These are phyloP conservation scores for Schizopora paradoxa DNA, from an alignment of 1,284 basidiomycete species.

Conservation along the genomic window DNA sequence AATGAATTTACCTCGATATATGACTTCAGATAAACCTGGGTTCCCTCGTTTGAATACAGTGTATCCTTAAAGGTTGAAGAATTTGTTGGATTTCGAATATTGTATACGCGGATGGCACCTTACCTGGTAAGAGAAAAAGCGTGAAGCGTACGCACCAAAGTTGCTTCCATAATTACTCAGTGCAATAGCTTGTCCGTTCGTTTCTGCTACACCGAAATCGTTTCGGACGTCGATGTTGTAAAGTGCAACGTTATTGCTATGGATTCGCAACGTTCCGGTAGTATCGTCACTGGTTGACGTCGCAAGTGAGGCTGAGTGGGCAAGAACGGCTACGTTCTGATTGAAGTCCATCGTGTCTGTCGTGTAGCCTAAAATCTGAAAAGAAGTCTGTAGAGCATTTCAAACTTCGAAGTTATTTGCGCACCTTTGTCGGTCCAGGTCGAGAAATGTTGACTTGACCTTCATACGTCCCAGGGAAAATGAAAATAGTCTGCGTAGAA, in stretches of 20 bases:
- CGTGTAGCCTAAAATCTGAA: slow-evolving; percentile 30
- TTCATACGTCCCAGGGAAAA: slow-evolving; percentile 28
- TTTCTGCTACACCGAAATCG: slow-evolving; percentile 21
- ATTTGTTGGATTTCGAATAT: not conserved
- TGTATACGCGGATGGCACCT: not conserved
- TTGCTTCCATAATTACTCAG: slow-evolving; percentile 26
- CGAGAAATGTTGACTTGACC: slow-evolving; percentile 30
- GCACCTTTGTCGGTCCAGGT: slow-evolving; percentile 25
- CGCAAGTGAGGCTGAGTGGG: slow-evolving; percentile 20
- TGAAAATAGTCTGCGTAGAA: slow-evolving; percentile 27
- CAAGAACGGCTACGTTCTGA: slow-evolving; percentile 26
- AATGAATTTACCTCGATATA: slow-evolving; percentile 26
- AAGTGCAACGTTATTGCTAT: slow-evolving; percentile 27
- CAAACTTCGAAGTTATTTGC: not conserved
- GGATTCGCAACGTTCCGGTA: slow-evolving; percentile 28
- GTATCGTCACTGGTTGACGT: slow-evolving; percentile 21
- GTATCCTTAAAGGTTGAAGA: slow-evolving; percentile 26
- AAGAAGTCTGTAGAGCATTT: not conserved
- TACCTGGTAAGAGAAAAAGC: slow-evolving; percentile 20
- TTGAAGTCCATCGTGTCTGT: slow-evolving; percentile 23
- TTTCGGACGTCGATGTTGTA: slow-evolving; percentile 31
- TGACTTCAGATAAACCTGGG: slow-evolving; percentile 28
- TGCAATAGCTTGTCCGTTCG: slow-evolving; percentile 27
- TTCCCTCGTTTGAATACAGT: slow-evolving; percentile 27
- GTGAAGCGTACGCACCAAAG: slow-evolving; percentile 18